Base-by-base conservation (phyloP, 1,284 basidiomycete genomes). In the Marasmius oreades region DNA sequence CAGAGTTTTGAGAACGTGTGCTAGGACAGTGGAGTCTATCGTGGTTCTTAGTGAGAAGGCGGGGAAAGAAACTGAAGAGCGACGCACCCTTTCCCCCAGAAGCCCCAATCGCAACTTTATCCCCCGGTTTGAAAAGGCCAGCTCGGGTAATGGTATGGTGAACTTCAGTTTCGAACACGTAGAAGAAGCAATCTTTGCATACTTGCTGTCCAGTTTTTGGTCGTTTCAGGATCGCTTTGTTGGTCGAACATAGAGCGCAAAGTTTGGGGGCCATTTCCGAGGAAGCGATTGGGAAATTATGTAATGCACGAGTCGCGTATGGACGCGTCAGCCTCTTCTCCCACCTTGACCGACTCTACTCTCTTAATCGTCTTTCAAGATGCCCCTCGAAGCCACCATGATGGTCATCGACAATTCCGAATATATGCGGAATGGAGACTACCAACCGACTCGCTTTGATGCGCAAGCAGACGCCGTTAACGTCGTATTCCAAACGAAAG, bases 181-280 rank as follows among this genome's bases (percentile, higher is more conserved):
- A 85, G 77, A 94, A 99, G 74, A 98, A 98, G 69, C 95, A 98
- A 51, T 90, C 86, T 70, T 89, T 90, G 79, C 95, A 99, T 63
- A 98, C 95, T 68, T 94, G 92, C 68, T 98, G 95, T 0, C 95
- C 95, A 1, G 96, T 99, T 73, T 99, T 99, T 10, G 96, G 96
- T 20, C 96, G 80, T 66, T 93, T 95, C 39, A 99, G 75, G 60
- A 98, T 95, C 0, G 96, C 93, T 53, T 88, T 85, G 1, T 87
- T 76, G 3, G 79, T 83, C 23, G 81, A 72, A 73, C 95, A 98
- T 31, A 96, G 79, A 7, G 80, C 82, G 66, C 92, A 94, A 37
- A 70, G 73, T 62, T 81, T 78, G 5, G 88, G 86, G 18, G 89
- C 77, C 90, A 92, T 91, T 37, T 5, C 3, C 3, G 39, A 42